Percentiles rank a stretch among this genome's conserved stretches.
These are phyloP conservation scores for Penicillium sp. DNA, from an alignment of 2,329 filamentous ascomycete species.

Conservation along the genomic window DNA sequence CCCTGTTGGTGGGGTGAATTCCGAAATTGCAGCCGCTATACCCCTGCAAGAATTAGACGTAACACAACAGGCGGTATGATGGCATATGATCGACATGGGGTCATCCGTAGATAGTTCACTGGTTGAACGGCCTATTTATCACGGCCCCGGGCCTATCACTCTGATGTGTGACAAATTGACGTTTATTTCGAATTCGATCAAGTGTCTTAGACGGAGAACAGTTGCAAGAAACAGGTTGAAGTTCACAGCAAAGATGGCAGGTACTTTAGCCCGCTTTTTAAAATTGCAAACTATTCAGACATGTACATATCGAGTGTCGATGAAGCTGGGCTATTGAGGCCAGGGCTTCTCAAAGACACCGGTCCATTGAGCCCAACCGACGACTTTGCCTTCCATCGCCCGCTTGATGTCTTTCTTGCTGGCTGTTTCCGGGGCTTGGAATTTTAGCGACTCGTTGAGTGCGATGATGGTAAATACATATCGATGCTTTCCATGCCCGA, in stretches of 20 bases:
- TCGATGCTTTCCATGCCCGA: conserved; percentile 36
- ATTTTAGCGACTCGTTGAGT: conserved; percentile 26
- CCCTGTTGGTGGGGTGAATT: too few relatives aligned
- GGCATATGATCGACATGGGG: background rate
- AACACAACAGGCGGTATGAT: background rate
- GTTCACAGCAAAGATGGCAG: too few relatives aligned
- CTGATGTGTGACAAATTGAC: background rate
- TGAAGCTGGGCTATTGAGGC: conserved; percentile 10
- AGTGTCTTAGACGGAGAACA: background rate
- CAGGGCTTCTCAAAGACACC: conserved; percentile 32
- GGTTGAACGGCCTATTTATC: too few relatives aligned
- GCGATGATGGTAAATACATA: conserved; percentile 37
- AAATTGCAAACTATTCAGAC: background rate
- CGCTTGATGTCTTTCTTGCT: conserved; percentile 30
- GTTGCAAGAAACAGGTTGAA: too few relatives aligned
- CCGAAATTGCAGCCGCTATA: too few relatives aligned
- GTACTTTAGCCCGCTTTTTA: too few relatives aligned
- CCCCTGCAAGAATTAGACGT: too few relatives aligned
- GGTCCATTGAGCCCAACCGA: conserved; percentile 36
- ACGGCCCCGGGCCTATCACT: background rate
- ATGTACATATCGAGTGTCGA: background rate
- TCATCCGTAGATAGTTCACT: too few relatives aligned
- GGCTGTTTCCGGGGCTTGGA: conserved; percentile 22
- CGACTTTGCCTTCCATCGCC: conserved; percentile 31
- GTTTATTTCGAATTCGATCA: background rate